Conservation (phyloP, 2,329 filamentous ascomycete genomes). For the Xylaria sp. region DNA sequence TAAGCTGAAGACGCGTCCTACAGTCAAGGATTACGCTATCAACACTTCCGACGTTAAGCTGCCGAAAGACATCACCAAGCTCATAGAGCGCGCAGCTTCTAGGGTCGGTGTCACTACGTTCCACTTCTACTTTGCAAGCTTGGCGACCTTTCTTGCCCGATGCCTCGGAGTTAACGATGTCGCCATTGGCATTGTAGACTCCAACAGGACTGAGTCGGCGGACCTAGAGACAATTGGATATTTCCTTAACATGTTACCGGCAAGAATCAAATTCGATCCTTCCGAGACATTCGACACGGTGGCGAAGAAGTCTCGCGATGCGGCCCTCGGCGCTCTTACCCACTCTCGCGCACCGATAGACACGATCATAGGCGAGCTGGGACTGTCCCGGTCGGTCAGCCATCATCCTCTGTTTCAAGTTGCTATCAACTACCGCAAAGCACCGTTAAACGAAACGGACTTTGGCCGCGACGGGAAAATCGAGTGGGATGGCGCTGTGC, state of each 20-base stretch:
- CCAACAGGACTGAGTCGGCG: conserved; percentile 47
- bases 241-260: conserved; percentile 54
- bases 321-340: conserved; percentile 45
- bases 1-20: background rate
- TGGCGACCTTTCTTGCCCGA: conserved; percentile 52
- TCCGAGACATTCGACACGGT: conserved; percentile 1
- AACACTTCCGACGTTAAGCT: background rate
- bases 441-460: background rate
- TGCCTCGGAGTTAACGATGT: conserved; percentile 53
- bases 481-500: conserved; percentile 11
- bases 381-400: background rate
- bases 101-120: conserved; percentile 48
- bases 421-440: conserved; percentile 25
- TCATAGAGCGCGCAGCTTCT: background rate
- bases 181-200: conserved; percentile 58
- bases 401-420: conserved; percentile 33
- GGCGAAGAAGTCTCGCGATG: background rate
- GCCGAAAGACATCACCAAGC: background rate
- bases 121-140: conserved; percentile 58
- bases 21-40: background rate
- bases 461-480: conserved; percentile 16
- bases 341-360: conserved; percentile 59
- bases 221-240: conserved; percentile 50
- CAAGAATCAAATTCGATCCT: conserved; percentile 39
- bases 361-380: conserved; percentile 11